phyloP scores from a whole-genome alignment of 1,284 basidiomycete genomes.

The Coriolopsis trogii region DNA sequence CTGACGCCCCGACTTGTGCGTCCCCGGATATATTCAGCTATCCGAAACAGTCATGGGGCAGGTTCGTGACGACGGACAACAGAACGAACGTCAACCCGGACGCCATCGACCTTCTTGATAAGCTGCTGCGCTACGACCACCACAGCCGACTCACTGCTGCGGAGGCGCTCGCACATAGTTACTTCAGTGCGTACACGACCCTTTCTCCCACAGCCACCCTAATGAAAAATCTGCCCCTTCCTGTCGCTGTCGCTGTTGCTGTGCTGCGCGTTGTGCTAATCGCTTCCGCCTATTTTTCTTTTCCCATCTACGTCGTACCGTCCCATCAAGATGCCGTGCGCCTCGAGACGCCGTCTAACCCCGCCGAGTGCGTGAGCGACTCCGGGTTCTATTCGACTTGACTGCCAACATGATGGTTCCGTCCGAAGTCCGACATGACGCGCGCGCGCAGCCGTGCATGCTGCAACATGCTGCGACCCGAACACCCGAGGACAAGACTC shows the following conservation, averaged over 20 bases:
- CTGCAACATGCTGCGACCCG: background rate
- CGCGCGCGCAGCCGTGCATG: background rate
- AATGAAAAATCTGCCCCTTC: background rate
- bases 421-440: background rate
- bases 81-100: slow-evolving; percentile 75
- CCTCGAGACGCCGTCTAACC: slow-evolving; percentile 52
- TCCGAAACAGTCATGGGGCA: slow-evolving; percentile 75
- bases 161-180: slow-evolving; percentile 77
- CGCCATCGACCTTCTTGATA: slow-evolving; percentile 82
- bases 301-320: background rate
- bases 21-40: slow-evolving; percentile 48
- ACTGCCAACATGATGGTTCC: slow-evolving; percentile 21
- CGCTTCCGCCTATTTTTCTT: background rate
- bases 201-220: slow-evolving; percentile 11
- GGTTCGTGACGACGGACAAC: slow-evolving; percentile 75
- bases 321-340: slow-evolving; percentile 52
- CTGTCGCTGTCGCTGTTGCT: background rate
- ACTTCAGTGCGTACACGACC: slow-evolving; percentile 61
- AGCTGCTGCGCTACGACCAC: slow-evolving; percentile 84
- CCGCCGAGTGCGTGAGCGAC: slow-evolving; percentile 56
- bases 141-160: slow-evolving; percentile 81
- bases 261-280: background rate
- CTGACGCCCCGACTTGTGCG: too few relatives aligned
- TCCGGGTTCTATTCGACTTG: slow-evolving; percentile 61
- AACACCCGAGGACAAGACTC: too few relatives aligned